A percentile compares a stretch with the other conserved stretches of the same genome.
Conservation (phyloP, 495 filamentous ascomycete species). For the Immersiella caudata region DNA sequence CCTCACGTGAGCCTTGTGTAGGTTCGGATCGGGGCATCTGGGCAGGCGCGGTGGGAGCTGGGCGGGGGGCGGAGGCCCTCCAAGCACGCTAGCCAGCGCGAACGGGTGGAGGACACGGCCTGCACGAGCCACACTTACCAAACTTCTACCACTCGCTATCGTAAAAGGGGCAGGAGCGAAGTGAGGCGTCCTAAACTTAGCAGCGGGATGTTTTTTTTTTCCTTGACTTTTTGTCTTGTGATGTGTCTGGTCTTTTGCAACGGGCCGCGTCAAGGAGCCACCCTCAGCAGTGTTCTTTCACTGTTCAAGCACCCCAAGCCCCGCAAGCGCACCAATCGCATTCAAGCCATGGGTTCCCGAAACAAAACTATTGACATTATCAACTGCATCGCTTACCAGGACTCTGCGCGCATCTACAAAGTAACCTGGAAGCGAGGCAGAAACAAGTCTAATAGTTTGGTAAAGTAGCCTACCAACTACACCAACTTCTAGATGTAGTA, state of each 20-base stretch:
- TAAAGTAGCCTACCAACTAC: not conserved
- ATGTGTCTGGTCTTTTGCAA: not conserved
- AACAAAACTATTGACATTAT: not conserved
- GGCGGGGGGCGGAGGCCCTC: not conserved
- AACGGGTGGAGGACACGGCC: not conserved
- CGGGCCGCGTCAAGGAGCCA: not conserved
- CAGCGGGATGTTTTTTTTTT: not conserved
- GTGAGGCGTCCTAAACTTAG: not conserved
- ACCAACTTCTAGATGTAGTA: not conserved
- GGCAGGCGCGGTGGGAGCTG: not conserved
- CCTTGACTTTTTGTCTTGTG: not conserved
- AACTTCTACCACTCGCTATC: not conserved
- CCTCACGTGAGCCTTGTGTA: not conserved
- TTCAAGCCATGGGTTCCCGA: not conserved
- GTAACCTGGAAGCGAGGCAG: no score
- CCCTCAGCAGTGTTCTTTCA: not conserved
- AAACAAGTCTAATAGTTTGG: not conserved
- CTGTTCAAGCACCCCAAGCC: not conserved
- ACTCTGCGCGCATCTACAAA: not conserved
- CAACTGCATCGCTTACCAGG: not conserved
- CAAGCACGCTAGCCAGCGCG: not conserved
- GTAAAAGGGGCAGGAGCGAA: not conserved
- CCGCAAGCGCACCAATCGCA: not conserved
- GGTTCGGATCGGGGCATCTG: not conserved
- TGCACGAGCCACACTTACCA: not conserved